A percentile compares a stretch with the other conserved stretches of the same genome.
Conservation (phyloP, 768 basidiomycete species). For the Astraeus odoratus region DNA sequence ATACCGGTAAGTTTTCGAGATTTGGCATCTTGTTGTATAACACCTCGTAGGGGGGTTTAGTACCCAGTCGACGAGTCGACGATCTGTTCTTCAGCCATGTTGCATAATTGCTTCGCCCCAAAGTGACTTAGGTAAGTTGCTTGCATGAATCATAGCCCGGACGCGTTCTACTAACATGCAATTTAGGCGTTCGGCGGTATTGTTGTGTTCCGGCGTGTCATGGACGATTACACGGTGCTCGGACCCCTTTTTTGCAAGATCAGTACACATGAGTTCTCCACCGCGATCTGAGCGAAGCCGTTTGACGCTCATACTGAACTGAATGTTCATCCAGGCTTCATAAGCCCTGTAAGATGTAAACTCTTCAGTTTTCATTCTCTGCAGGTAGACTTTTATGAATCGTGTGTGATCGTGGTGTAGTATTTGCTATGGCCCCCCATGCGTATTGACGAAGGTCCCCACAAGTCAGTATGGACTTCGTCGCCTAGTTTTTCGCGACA, state of each 20-base stretch:
- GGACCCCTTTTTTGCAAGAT: background rate
- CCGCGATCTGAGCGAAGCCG: slow-evolving; percentile 2
- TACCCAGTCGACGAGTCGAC: slow-evolving; percentile 18
- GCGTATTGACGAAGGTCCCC: slow-evolving; percentile 35
- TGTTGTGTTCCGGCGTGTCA: slow-evolving; percentile 39
- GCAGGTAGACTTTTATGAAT: slow-evolving; percentile 1
- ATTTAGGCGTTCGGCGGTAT: slow-evolving; percentile 24
- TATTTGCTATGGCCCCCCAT: slow-evolving; percentile 14
- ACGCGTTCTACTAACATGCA: background rate
- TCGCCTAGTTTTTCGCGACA: slow-evolving; percentile 1
- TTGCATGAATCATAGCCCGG: background rate
- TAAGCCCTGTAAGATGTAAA: slow-evolving; percentile 5
- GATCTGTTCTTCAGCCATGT: slow-evolving; percentile 33
- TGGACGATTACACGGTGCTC: slow-evolving; percentile 32
- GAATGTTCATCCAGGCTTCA: background rate
- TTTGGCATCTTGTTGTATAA: slow-evolving; percentile 8
- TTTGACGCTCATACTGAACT: background rate
- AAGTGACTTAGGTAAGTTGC: background rate
- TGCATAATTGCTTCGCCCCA: slow-evolving; percentile 1
- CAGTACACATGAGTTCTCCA: slow-evolving; percentile 29
- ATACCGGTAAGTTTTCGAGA: slow-evolving; percentile 7
- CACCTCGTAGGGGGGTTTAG: slow-evolving; percentile 14
- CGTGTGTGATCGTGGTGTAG: slow-evolving; percentile 6
- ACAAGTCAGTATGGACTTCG: slow-evolving; percentile 30
- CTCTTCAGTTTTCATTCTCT: slow-evolving; percentile 3